Percentiles rank a stretch among this genome's conserved stretches.
phyloP scores from a whole-genome alignment of 768 basidiomycete genomes.

The Mycena venus region DNA sequence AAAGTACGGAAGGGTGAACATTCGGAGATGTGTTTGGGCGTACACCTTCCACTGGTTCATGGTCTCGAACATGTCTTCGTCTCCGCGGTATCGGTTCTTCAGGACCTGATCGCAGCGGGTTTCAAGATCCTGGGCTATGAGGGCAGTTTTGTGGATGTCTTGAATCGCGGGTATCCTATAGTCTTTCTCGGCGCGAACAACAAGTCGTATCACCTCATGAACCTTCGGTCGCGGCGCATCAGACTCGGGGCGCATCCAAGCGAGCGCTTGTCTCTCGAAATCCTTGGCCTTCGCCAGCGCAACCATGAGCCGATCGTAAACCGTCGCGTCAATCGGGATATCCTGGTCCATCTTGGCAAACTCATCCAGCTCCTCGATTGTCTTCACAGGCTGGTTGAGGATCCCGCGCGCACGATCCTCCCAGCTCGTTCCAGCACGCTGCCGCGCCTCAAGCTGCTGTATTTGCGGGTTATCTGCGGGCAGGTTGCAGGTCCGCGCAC shows the following conservation, averaged over 20 bases:
- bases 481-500: conserved; percentile 79
- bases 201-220: conserved; percentile 77
- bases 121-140: conserved; percentile 86
- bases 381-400: conserved; percentile 78
- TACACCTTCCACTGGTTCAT: conserved; percentile 83
- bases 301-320: conserved; percentile 75
- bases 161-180: conserved; percentile 77
- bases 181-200: conserved; percentile 81
- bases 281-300: conserved; percentile 80
- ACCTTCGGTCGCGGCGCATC: conserved; percentile 71
- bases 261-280: conserved; percentile 82
- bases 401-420: conserved; percentile 76
- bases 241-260: conserved; percentile 74
- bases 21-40: conserved; percentile 75
- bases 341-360: conserved; percentile 74
- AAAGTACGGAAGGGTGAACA: conserved; percentile 81
- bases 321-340: conserved; percentile 77
- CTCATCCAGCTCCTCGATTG: conserved; percentile 81
- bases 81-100: conserved; percentile 69
- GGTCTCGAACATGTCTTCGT: conserved; percentile 77
- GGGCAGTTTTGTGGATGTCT: conserved; percentile 77
- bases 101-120: conserved; percentile 80
- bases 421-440: conserved; percentile 82
- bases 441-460: conserved; percentile 71
- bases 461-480: conserved; percentile 75